phyloP scores from a whole-genome alignment of 768 basidiomycete genomes.

The Pholiota conissans region DNA sequence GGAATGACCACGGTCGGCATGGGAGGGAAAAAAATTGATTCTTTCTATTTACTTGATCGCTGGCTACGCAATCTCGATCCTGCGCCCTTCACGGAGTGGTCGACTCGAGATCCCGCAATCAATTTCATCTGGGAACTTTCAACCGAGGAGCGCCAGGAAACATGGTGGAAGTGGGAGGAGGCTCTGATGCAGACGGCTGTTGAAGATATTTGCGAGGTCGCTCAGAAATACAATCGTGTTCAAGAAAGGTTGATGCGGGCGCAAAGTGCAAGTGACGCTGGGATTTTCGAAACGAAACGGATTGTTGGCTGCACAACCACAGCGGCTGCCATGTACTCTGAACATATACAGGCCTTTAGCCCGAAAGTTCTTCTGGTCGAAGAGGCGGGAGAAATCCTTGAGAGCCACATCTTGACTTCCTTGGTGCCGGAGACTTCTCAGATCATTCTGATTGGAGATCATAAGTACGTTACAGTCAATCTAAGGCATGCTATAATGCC shows the following conservation, averaged over 20 bases:
- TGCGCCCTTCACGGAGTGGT: conserved; percentile 25
- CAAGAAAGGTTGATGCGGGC: not conserved
- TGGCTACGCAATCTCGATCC: conserved; percentile 49
- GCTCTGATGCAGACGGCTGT: conserved; percentile 38
- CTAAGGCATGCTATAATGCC: too few relatives aligned
- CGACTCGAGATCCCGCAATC: conserved; percentile 47
- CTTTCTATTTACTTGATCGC: conserved; percentile 42
- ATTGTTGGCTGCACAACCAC: conserved; percentile 73
- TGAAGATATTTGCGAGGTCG: conserved; percentile 25
- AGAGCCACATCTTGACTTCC: conserved; percentile 65
- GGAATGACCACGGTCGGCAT: conserved; percentile 48
- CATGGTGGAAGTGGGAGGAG: conserved; percentile 5
- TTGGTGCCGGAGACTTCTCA: conserved; percentile 46
- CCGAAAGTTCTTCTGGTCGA: conserved; percentile 64
- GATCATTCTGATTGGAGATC: conserved; percentile 70
- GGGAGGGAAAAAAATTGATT: conserved; percentile 32
- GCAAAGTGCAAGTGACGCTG: conserved; percentile 17
- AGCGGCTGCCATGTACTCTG: conserved; percentile 60
- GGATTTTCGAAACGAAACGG: conserved; percentile 42
- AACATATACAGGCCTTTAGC: conserved; percentile 42
- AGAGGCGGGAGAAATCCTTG: conserved; percentile 73
- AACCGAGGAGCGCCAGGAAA: conserved; percentile 44
- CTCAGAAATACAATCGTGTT: conserved; percentile 34
- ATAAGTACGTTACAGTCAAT: conserved; percentile 51
- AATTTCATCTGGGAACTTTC: conserved; percentile 65